Base-by-base conservation (phyloP, 2,329 filamentous ascomycete genomes). In the Fusarium albidum region DNA sequence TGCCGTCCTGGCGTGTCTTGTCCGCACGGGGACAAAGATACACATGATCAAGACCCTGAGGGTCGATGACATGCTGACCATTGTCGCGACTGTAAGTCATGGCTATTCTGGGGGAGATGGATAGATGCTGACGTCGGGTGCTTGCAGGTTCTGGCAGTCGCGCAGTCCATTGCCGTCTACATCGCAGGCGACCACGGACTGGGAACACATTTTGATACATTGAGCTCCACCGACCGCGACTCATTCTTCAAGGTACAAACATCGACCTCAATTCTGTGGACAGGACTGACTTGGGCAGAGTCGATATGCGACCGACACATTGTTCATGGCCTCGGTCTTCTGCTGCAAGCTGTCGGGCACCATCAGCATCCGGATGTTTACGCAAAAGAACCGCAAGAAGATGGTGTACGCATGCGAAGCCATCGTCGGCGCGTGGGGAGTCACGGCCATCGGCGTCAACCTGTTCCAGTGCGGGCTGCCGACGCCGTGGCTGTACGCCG, bases 21-120 rank as follows among this genome's bases (percentile, higher is more conserved):
- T 68, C 6, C 61, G 68, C 6, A 47, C 47, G 0, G 65, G 67
- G 4, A 70, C 68, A 3, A 70, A 70, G 35, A 31, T 70, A 14
- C 47, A 69, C 44, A 70, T 69, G 68, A 61, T 66, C 45, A 69
- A 70, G 38, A 53, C 37, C 9, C 32, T 70, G 25, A 67, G 48
- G n/a, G 9, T 57, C 3, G 68, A 70, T 29, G 68, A 70, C 25
- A 33, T 61, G 7, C 52, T 69, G 2, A 62, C 58, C 6, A 54
- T 70, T 45, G 38, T 56, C 9, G 64, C 68, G 27, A 61, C 62
- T 42, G 68, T 70, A 53, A 55, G 64, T 55, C 25, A 9, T 13
- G 13, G n/a, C 27, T 10, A 12, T 43, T 35, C 13, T 18, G n/a
- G 9, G 5, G 14, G 8, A n/a, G 11, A 27, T 27, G 2, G 29